phyloP scores from a whole-genome alignment of 106 monocot genomes.

The Allium cepa region DNA sequence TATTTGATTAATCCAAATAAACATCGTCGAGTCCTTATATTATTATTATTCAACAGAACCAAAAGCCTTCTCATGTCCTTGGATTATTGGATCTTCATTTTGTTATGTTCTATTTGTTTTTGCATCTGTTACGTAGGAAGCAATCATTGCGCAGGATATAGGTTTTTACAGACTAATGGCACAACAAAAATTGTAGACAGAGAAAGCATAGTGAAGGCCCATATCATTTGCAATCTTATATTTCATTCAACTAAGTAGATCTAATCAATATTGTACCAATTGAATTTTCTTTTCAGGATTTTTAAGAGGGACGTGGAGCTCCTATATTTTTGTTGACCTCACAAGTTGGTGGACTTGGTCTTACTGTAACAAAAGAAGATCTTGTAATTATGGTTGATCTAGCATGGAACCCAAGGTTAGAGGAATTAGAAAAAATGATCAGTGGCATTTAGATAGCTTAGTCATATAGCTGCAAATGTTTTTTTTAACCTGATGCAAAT shows the following conservation, averaged over 20 bases:
- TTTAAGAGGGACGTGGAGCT: constrained; percentile 74
- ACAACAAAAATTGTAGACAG: too few relatives aligned
- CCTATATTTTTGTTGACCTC: constrained; percentile 90
- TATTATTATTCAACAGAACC: too few relatives aligned
- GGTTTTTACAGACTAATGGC: too few relatives aligned
- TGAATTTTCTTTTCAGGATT: constrained; percentile 45
- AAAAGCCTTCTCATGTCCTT: too few relatives aligned
- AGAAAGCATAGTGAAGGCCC: constrained; percentile 74
- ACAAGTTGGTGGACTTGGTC: constrained; percentile 96
- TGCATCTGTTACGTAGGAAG: too few relatives aligned
- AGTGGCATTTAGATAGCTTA: not conserved
- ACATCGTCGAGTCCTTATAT: too few relatives aligned
- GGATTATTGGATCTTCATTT: too few relatives aligned
- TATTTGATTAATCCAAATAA: too few relatives aligned
- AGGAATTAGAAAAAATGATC: not conserved
- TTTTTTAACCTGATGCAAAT: not conserved
- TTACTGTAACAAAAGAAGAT: constrained; percentile 92
- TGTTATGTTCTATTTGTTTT: too few relatives aligned
- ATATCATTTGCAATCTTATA: not conserved
- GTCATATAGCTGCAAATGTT: not conserved
- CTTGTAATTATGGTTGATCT: constrained; percentile 98
- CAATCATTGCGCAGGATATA: too few relatives aligned
- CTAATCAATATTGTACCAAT: constrained; percentile 3
- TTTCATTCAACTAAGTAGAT: not conserved
- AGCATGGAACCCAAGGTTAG: constrained; percentile 98